These are phyloP conservation scores for Parasarocladium wereldwijsianum DNA, from an alignment of 2,329 filamentous ascomycete genomes.

Conservation along the genomic window DNA sequence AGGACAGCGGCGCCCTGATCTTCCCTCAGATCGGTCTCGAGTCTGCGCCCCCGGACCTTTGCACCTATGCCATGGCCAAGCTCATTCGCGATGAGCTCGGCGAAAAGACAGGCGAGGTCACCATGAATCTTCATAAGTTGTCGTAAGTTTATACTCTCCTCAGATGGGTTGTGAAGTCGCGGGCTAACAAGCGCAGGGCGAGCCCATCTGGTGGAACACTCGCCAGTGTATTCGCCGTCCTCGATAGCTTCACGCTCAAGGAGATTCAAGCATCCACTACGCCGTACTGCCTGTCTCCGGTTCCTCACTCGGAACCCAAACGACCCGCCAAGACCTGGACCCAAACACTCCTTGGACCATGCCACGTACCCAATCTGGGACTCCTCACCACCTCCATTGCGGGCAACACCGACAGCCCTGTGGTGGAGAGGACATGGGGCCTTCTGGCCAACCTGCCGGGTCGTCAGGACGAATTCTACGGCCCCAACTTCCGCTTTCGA, in stretches of 20 bases:
- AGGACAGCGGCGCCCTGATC: conserved; percentile 39
- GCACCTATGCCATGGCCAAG: conserved; percentile 37
- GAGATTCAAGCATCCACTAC: conserved; percentile 28
- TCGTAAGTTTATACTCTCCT: conserved; percentile 14
- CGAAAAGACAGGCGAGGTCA: conserved; percentile 36
- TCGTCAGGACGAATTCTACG: conserved; percentile 35
- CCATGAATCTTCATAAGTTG: conserved; percentile 31
- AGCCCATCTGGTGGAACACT: conserved; percentile 52
- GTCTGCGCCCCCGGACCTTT: conserved; percentile 45
- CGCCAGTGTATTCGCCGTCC: conserved; percentile 46
- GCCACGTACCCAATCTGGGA: conserved; percentile 35
- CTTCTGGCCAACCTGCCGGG: conserved; percentile 31
- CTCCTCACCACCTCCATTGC: conserved; percentile 38
- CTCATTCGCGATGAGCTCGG: conserved; percentile 33
- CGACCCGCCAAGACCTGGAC: conserved; percentile 9
- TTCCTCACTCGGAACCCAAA: conserved; percentile 23
- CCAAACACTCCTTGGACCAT: conserved; percentile 34
- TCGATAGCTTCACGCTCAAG: conserved; percentile 35
- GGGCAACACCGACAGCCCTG: conserved; percentile 32
- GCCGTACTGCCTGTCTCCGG: conserved; percentile 44
- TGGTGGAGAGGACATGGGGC: conserved; percentile 50
- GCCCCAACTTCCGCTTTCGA: conserved; percentile 42
- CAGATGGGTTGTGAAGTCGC: background rate
- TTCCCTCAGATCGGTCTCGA: conserved; percentile 49
- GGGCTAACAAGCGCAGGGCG: conserved; percentile 7